Evolutionary conservation across 768 basidiomycete species (phyloP).

Genomic region (Lactifluus echinatus): DNA sequence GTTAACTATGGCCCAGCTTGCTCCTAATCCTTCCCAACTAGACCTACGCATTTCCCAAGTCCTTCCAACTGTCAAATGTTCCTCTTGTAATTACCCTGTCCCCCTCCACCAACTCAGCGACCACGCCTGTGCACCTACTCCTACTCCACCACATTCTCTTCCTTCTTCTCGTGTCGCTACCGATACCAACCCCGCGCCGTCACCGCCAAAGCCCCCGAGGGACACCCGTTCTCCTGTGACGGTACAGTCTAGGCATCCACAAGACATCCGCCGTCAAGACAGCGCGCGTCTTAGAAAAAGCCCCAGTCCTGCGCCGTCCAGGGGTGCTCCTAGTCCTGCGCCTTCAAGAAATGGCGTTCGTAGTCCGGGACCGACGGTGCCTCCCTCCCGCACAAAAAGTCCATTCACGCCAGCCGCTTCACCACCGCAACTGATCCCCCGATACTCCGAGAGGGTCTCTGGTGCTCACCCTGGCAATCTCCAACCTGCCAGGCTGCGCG

Average conservation of each 20-base stretch:
- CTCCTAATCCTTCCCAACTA: conserved; percentile 18
- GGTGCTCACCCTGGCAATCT: not conserved
- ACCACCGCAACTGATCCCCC: not conserved
- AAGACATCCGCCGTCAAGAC: not conserved
- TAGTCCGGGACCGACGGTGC: not conserved
- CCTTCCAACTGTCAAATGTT: conserved; percentile 80
- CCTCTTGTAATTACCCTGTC: conserved; percentile 62
- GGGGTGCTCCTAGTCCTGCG: not conserved
- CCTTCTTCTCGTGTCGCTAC: conserved; percentile 29
- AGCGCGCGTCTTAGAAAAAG: not conserved
- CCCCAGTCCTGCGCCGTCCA: not conserved
- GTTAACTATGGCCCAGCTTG: conserved; percentile 26
- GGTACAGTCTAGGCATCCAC: not conserved
- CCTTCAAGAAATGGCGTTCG: conserved; percentile 1
- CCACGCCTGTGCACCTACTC: conserved; percentile 53
- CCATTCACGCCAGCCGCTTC: not conserved
- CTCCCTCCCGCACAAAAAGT: not conserved
- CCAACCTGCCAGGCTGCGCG: conserved; percentile 15
- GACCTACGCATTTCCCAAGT: conserved; percentile 44
- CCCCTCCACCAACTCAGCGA: conserved; percentile 67
- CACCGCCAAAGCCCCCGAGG: not conserved
- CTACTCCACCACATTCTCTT: conserved; percentile 33
- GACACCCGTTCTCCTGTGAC: not conserved
- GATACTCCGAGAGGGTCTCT: not conserved
- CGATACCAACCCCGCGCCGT: conserved; percentile 32